phyloP scores from a whole-genome alignment of 164 flowering plant genomes.

The Vitis vinifera region ASM3070453v1 NC_081812.1:2078501-2079000 shows the following conservation, averaged over 20 bases:
- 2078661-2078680: constrained; percentile 77
- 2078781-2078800: constrained; percentile 84
- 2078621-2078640: constrained; percentile 74
- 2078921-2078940: constrained; percentile 39
- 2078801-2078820: constrained; percentile 45
- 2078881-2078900: constrained; percentile 66
- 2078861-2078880: constrained; percentile 55
- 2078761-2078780: constrained; percentile 77
- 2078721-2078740: constrained; percentile 50
- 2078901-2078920: constrained; percentile 63
- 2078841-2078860: constrained; percentile 67
- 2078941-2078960: constrained; percentile 23
- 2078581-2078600: constrained; percentile 87
- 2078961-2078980: constrained; percentile 15
- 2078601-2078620: constrained; percentile 59
- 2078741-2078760: constrained; percentile 52
- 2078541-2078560: constrained; percentile 61
- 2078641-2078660: constrained; percentile 90
- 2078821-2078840: constrained; percentile 74
- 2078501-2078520: constrained; percentile 72
- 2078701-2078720: constrained; percentile 80
- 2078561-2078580: constrained; percentile 62
- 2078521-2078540: constrained; percentile 67
- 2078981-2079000: constrained; percentile 22
- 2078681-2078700: constrained; percentile 62